Evolutionary conservation across 1,139 yeast genomes (phyloP), one percentile per base, ranked within the genome.

Genomic region (Suhomyces coccinellae): DNA sequence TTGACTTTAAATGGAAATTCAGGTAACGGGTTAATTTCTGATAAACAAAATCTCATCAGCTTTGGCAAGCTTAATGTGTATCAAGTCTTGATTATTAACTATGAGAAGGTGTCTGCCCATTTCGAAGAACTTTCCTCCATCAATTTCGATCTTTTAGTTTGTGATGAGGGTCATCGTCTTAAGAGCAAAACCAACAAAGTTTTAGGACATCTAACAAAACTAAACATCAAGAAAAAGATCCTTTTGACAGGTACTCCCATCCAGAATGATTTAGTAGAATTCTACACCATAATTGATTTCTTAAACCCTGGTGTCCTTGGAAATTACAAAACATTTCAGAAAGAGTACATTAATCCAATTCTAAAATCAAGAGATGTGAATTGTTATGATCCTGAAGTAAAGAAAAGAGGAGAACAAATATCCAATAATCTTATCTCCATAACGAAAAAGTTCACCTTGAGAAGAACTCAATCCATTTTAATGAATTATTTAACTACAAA

Each of bases 131-230:
- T 91, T 22, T 55, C 66, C 1, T 62, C 70, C 1, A 71, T 76
- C 2, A 64, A 69, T 2, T 79, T 88, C 54, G 98, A 90, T 58
- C 57, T 93, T 17, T 67, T 95, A 33, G 79, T 95, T 0, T 93
- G 99, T 63, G 99, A 95, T 62, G 99, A 95, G 61, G 99, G 97
- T 3, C 98, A 91, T 61, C 73, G 96, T 42, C 71, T 91, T 51
- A 91, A 91, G 56, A 86, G 78, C 54, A 73, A 77, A 24, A 63
- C 80, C 12, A 88, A 87, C 49, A 89, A 89, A 61, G 82, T 87
- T 0, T 71, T 89, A 44, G 82, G 80, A 49, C 79, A 82, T 0
- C 69, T 91, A 41, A 77, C 77, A 36, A 65, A 71, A 2, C 65
- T 91, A 22, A 71, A 80, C 33, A 75, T 87, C 4, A 71, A 74